Percentiles rank a stretch among this genome's conserved stretches.
These are phyloP conservation scores for Pelargonium nanum DNA, from an alignment of 345 rosid species.

Conservation along the genomic window DNA sequence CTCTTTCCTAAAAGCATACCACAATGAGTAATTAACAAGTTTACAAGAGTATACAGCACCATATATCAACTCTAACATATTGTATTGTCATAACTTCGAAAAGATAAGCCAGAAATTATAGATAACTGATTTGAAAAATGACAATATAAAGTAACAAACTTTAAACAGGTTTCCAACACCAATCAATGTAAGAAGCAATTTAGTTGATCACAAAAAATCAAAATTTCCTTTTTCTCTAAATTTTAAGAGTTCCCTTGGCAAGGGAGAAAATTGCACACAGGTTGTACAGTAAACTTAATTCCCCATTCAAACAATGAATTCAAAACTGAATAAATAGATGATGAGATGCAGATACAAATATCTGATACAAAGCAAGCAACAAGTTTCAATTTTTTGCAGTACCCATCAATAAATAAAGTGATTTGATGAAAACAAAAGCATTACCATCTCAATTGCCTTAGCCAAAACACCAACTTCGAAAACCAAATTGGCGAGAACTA, in stretches of 20 bases:
- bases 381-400: neutral
- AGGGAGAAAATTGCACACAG: neutral
- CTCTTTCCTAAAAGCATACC: neutral
- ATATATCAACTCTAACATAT: too few species aligned
- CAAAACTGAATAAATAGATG: neutral
- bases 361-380: neutral
- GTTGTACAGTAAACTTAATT: neutral
- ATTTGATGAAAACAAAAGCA: neutral
- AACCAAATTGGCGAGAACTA: neutral
- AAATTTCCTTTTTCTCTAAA: neutral
- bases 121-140: neutral
- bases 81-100: neutral
- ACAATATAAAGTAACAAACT: too few species aligned
- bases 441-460: neutral
- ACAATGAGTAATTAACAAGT: neutral
- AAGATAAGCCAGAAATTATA: neutral
- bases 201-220: neutral
- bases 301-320: neutral
- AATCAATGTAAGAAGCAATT: neutral
- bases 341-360: neutral
- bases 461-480: neutral
- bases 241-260: neutral
- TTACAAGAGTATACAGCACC: neutral
- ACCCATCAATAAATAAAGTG: neutral
- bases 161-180: neutral